Evolutionary conservation across 169 alveolate species (phyloP).

Genomic region (Eimeria praecox): DNA sequence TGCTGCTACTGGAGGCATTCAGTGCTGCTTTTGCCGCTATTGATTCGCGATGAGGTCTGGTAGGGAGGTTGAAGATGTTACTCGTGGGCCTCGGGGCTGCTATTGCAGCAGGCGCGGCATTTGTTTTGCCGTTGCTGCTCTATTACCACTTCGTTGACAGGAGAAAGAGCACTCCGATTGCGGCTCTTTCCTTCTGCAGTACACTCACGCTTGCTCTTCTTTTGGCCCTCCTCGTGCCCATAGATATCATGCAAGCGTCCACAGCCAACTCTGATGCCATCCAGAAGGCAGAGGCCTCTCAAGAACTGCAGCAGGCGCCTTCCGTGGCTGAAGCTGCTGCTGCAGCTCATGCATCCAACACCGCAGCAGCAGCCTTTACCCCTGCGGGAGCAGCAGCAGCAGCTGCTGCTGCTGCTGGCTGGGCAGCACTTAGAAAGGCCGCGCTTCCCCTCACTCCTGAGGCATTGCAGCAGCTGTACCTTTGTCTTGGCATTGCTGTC

Average conservation of each 20-base stretch:
- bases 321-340: slow-evolving; percentile 54
- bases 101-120: slow-evolving; percentile 57
- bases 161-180: slow-evolving; percentile 30
- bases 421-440: slow-evolving; percentile 56
- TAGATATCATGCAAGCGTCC: slow-evolving; percentile 62
- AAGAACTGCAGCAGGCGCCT: neutral
- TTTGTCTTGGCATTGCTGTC: slow-evolving; percentile 38
- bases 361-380: slow-evolving; percentile 26
- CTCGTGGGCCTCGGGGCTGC: slow-evolving; percentile 64
- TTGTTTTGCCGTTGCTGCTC: slow-evolving; percentile 55
- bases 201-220: slow-evolving; percentile 41
- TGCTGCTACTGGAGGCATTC: neutral
- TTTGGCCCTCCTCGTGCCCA: slow-evolving; percentile 62
- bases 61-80: neutral
- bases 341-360: slow-evolving; percentile 4
- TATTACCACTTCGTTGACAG: slow-evolving; percentile 66
- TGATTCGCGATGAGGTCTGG: neutral
- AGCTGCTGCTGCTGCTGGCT: slow-evolving; percentile 65
- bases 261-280: neutral
- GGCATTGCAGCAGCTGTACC: slow-evolving; percentile 37
- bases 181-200: slow-evolving; percentile 48
- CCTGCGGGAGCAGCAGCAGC: slow-evolving; percentile 73
- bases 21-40: neutral
- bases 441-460: slow-evolving; percentile 50
- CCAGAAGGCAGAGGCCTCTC: neutral